phyloP scores from a whole-genome alignment of 176 grass and related monocot genomes.

The Juncus inflexus region DNA sequence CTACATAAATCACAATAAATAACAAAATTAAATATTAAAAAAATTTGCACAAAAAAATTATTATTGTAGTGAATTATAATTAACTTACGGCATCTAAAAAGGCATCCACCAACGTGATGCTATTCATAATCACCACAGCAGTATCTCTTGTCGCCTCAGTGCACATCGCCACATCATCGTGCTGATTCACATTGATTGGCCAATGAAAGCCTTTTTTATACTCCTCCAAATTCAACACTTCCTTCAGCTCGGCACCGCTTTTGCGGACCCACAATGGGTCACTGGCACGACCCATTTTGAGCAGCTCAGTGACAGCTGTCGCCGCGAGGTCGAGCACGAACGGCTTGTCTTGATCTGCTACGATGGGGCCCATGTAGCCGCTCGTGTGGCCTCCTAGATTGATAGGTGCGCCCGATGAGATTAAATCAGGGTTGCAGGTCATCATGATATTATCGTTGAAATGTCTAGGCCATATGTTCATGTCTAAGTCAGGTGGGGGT shows the following conservation, averaged over 20 bases:
- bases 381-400: conserved; percentile 19
- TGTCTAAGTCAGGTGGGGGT: conserved; percentile 75
- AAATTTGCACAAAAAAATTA: background rate
- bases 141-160: conserved; percentile 67
- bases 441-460: conserved; percentile 47
- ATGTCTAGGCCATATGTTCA: conserved; percentile 73
- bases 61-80: background rate
- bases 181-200: conserved; percentile 58
- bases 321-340: conserved; percentile 64
- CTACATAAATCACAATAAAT: conserved; percentile 29
- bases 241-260: conserved; percentile 2
- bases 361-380: conserved; percentile 27
- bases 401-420: conserved; percentile 25
- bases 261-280: conserved; percentile 54
- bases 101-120: conserved; percentile 83
- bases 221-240: conserved; percentile 52
- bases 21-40: background rate
- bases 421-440: conserved; percentile 41
- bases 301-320: conserved; percentile 54
- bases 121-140: conserved; percentile 90
- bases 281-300: conserved; percentile 46
- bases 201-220: conserved; percentile 52
- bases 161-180: conserved; percentile 18
- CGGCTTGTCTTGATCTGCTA: conserved; percentile 70
- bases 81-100: conserved; percentile 70